Percentiles rank a stretch among this genome's conserved stretches.
Evolutionary conservation across 768 basidiomycete genomes (phyloP).

Genomic region (Cubamyces sp.): DNA sequence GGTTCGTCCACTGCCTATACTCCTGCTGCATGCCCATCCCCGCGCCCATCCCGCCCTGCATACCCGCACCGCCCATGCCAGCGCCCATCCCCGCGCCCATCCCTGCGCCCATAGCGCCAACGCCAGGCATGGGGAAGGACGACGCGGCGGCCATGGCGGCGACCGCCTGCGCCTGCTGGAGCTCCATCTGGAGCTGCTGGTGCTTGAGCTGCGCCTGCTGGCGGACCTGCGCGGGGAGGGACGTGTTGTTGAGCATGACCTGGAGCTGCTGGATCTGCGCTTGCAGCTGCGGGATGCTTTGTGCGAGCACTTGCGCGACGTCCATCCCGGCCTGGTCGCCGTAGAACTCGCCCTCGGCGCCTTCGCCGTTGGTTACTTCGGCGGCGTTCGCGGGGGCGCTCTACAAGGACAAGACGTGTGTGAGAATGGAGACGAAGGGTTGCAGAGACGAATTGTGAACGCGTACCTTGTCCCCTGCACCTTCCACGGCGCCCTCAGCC

Average conservation of each 20-base stretch:
- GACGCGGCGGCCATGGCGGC: conserved; percentile 56
- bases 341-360: conserved; percentile 63
- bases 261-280: conserved; percentile 83
- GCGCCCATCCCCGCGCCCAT: conserved; percentile 24
- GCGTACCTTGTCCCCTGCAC: conserved; percentile 20
- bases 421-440: not conserved
- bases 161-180: conserved; percentile 79
- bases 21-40: conserved; percentile 33
- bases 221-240: conserved; percentile 70
- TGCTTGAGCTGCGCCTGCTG: conserved; percentile 84
- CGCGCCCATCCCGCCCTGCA: conserved; percentile 24
- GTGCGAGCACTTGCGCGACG: conserved; percentile 70
- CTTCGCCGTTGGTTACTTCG: conserved; percentile 16
- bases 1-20: conserved; percentile 52
- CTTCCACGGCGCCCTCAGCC: not conserved
- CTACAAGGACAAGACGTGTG: not conserved
- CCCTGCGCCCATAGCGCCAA: conserved; percentile 38
- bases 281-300: conserved; percentile 81
- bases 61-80: conserved; percentile 44
- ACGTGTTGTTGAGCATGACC: conserved; percentile 78
- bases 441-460: not conserved
- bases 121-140: conserved; percentile 39
- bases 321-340: conserved; percentile 71
- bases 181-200: conserved; percentile 77
- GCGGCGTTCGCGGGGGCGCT: not conserved